Evolutionary conservation across 345 rosid genomes (phyloP).

Genomic region (Streptanthus diversifolius): DNA sequence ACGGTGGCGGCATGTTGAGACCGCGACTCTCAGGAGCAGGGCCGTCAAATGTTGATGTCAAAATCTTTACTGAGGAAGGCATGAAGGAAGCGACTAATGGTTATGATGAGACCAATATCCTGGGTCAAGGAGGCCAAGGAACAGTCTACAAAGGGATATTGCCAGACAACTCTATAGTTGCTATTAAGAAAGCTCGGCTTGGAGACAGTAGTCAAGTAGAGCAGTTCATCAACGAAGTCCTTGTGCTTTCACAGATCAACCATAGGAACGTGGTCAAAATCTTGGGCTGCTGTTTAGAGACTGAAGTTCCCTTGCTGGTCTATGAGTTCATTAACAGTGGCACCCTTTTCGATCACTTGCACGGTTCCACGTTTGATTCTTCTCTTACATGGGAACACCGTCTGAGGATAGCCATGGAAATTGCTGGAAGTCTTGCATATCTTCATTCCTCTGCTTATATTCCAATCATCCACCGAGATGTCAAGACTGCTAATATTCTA

Average conservation of each 20-base stretch:
- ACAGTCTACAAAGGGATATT: conserved; percentile 40
- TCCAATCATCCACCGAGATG: conserved; percentile 44
- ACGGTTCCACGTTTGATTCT: neutral
- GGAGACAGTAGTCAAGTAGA: conserved; percentile 33
- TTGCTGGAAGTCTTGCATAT: conserved; percentile 39
- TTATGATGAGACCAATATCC: conserved; percentile 23
- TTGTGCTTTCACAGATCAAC: conserved; percentile 45
- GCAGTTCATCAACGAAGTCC: conserved; percentile 41
- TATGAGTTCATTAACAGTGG: conserved; percentile 34
- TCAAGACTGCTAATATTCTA: conserved; percentile 48
- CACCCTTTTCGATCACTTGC: conserved; percentile 34
- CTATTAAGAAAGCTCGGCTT: conserved; percentile 35
- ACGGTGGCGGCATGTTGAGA: neutral
- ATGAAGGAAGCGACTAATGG: conserved; percentile 31
- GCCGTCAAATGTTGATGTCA: conserved; percentile 9
- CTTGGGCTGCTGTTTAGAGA: conserved; percentile 32
- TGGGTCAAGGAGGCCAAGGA: conserved; percentile 38
- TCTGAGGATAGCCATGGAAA: conserved; percentile 37
- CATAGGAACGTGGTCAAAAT: conserved; percentile 43
- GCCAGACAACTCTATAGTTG: conserved; percentile 20
- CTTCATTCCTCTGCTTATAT: conserved; percentile 45
- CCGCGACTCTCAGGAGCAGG: conserved; percentile 13
- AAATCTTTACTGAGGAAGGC: conserved; percentile 25
- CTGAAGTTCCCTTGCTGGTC: conserved; percentile 33
- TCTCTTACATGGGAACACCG: conserved; percentile 38